A percentile compares a stretch with the other conserved stretches of the same genome.
phyloP scores from a whole-genome alignment of 192 early-diverging fungal species.

The Coemansia sp. region DNA sequence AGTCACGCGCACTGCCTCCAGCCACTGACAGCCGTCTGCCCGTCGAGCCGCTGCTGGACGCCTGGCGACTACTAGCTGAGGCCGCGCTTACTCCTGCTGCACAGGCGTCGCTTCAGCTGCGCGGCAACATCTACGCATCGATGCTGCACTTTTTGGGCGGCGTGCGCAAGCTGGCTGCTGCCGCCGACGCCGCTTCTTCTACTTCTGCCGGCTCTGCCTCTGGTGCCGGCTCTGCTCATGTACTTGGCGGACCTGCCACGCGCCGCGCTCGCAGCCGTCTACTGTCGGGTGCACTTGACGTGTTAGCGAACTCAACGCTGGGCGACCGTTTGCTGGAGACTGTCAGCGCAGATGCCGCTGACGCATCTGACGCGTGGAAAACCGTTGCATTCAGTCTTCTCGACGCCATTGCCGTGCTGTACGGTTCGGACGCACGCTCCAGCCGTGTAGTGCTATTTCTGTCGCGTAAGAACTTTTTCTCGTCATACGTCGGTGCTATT shows the following conservation, averaged over 20 bases:
- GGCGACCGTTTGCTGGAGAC: constrained; percentile 75
- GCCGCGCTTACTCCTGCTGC: constrained; percentile 61
- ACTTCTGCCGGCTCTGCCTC: neutral
- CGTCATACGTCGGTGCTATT: constrained; percentile 57
- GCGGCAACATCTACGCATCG: constrained; percentile 80
- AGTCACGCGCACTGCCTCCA: constrained; percentile 38
- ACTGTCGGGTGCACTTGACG: constrained; percentile 48
- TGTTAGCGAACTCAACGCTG: constrained; percentile 39
- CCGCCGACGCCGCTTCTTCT: constrained; percentile 10
- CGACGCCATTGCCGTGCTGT: constrained; percentile 63
- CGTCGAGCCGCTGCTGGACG: constrained; percentile 56
- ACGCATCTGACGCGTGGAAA: constrained; percentile 77
- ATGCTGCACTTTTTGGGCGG: constrained; percentile 68
- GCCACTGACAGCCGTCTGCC: constrained; percentile 57
- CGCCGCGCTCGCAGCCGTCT: constrained; percentile 29
- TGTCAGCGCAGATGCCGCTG: constrained; percentile 78
- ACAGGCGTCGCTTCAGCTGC: constrained; percentile 56
- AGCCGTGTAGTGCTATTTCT: constrained; percentile 53
- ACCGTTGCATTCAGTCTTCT: constrained; percentile 81
- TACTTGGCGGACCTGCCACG: constrained; percentile 2
- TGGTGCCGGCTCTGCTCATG: neutral
- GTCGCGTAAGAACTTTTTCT: constrained; percentile 58
- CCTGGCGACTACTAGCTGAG: constrained; percentile 59
- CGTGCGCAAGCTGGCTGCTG: constrained; percentile 39
- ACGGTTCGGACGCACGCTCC: constrained; percentile 45